A percentile compares a stretch with the other conserved stretches of the same genome.
phyloP scores from a whole-genome alignment of 192 early-diverging fungal genomes.

The Coemansia sp. region DNA sequence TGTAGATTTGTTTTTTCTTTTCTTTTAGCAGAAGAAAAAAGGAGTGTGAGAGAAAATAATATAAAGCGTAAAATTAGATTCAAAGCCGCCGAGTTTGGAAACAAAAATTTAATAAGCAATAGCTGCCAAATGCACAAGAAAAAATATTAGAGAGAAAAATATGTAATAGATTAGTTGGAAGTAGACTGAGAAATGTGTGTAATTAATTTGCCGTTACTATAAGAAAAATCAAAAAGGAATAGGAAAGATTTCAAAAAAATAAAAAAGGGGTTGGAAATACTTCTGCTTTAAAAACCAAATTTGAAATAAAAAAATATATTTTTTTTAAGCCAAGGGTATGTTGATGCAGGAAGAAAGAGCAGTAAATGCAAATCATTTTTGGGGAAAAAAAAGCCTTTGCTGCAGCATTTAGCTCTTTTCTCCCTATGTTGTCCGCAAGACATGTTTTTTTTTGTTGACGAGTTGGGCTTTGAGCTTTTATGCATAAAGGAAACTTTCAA shows the following conservation, averaged over 20 bases:
- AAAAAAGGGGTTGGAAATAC: too few relatives aligned
- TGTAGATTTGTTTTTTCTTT: background rate
- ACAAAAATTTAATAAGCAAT: background rate
- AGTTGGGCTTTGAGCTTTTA: too few relatives aligned
- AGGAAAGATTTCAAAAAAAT: background rate
- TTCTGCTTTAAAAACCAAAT: too few relatives aligned
- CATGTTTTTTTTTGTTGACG: too few relatives aligned
- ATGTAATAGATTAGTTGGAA: background rate
- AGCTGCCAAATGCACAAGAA: background rate
- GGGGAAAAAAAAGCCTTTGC: too few relatives aligned
- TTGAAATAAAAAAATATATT: too few relatives aligned
- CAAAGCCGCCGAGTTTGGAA: too few relatives aligned
- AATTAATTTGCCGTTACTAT: background rate
- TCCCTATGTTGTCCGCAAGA: too few relatives aligned
- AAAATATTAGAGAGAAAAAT: slow-evolving; percentile 5
- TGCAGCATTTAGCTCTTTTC: too few relatives aligned
- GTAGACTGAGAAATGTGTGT: background rate
- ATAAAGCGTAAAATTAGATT: too few relatives aligned
- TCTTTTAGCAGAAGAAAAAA: slow-evolving; percentile 1
- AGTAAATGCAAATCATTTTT: background rate
- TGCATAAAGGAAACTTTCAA: too few relatives aligned
- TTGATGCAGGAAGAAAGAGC: background rate
- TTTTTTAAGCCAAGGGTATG: too few relatives aligned
- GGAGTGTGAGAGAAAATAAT: background rate
- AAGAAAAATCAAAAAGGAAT: background rate